These are phyloP conservation scores for Paecilomyces sp. DNA, from an alignment of 2,329 filamentous ascomycete genomes.

Conservation along the genomic window DNA sequence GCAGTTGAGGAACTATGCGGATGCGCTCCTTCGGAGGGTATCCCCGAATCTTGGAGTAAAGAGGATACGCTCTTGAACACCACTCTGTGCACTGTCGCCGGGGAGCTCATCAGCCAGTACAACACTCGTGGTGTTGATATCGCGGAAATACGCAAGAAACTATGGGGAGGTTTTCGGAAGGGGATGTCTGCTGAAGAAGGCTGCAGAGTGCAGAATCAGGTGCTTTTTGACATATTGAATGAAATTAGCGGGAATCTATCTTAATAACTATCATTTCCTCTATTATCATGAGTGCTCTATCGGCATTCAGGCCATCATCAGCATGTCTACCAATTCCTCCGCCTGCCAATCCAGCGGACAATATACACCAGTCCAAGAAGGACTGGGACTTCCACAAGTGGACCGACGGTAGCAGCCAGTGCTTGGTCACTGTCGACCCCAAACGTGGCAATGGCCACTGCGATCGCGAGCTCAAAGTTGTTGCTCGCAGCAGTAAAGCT, in stretches of 20 bases:
- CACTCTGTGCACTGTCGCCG: constrained; percentile 31
- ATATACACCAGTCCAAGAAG: constrained; percentile 70
- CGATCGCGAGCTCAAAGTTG: constrained; percentile 88
- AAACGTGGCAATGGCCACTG: constrained; percentile 75
- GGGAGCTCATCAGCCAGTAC: constrained; percentile 30
- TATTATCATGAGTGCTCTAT: not conserved
- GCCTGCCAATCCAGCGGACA: constrained; percentile 44
- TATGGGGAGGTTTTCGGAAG: constrained; percentile 27
- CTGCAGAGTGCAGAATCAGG: constrained; percentile 33
- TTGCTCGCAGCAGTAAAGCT: constrained; percentile 88
- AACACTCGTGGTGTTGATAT: constrained; percentile 28
- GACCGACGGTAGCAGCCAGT: constrained; percentile 74
- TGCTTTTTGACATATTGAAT: constrained; percentile 35
- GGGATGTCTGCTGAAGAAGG: constrained; percentile 19
- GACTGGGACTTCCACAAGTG: constrained; percentile 80
- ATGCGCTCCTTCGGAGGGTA: not conserved
- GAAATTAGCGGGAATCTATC: constrained; percentile 23
- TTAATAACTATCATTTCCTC: not conserved
- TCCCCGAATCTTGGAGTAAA: constrained; percentile 10
- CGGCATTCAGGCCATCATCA: not conserved
- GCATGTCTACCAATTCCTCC: constrained; percentile 7
- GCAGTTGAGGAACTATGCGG: constrained; percentile 4
- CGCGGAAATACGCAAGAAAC: constrained; percentile 25
- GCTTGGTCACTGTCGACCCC: constrained; percentile 73
- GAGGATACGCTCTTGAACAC: constrained; percentile 23